These are phyloP conservation scores for Podosphaera aphanis DNA, from an alignment of 2,329 filamentous ascomycete species.

Conservation along the genomic window DNA sequence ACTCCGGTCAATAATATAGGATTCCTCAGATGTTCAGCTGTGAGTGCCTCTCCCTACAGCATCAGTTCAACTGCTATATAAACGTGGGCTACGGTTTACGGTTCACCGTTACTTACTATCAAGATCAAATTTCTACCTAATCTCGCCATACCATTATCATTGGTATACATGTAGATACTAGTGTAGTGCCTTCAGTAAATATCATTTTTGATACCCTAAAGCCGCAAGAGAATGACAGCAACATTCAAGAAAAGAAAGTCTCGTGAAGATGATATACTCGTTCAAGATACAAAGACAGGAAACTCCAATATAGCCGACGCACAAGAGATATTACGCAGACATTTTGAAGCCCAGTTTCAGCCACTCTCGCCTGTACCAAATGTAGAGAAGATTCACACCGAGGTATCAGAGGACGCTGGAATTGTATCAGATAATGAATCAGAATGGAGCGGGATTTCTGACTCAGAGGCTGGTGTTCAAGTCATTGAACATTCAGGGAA, in stretches of 20 bases:
- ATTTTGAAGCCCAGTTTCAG: slow-evolving; percentile 75
- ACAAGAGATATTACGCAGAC: slow-evolving; percentile 53
- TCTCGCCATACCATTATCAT: too few species aligned
- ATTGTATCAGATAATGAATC: slow-evolving; percentile 17
- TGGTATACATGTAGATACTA: too few species aligned
- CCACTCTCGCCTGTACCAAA: slow-evolving; percentile 29
- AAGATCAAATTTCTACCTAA: too few species aligned
- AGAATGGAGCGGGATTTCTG: slow-evolving; percentile 41
- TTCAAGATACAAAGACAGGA: background rate
- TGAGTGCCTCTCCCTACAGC: too few species aligned
- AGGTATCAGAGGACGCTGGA: slow-evolving; percentile 11
- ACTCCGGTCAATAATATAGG: too few species aligned
- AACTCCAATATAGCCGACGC: slow-evolving; percentile 26
- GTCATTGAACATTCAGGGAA: slow-evolving; percentile 21
- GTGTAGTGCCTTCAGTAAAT: too few species aligned
- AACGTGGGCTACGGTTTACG: too few species aligned
- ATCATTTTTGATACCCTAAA: too few species aligned
- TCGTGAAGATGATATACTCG: background rate
- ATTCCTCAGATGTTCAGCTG: too few species aligned
- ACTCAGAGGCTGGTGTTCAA: slow-evolving; percentile 20
- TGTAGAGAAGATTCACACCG: slow-evolving; percentile 4
- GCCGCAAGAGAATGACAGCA: background rate
- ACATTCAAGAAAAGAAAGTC: background rate
- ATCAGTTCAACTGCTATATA: too few species aligned
- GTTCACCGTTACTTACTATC: too few species aligned